These are phyloP conservation scores for Podospora pseudocomata DNA, from an alignment of 495 filamentous ascomycete genomes.

Conservation along the genomic window DNA sequence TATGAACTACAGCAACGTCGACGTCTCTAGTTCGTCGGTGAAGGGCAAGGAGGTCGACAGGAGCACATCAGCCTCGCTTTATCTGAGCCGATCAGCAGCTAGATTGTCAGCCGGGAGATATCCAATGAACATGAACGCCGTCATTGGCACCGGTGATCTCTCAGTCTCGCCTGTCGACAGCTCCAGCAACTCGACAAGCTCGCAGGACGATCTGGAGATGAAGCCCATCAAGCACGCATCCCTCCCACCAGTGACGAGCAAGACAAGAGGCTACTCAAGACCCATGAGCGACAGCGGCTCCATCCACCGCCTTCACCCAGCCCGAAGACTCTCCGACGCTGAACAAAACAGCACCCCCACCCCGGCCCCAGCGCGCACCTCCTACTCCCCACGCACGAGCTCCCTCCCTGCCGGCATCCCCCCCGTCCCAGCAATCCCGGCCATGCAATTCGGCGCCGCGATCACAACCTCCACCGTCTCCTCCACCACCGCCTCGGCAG, in stretches of 20 bases:
- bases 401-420: conserved; percentile 24
- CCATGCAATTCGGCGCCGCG: conserved; percentile 24
- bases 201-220: conserved; percentile 38
- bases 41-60: conserved; percentile 39
- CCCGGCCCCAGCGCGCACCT: conserved; percentile 13
- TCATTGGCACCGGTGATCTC: conserved; percentile 11
- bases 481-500: conserved; percentile 19
- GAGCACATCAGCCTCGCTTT: conserved; percentile 23
- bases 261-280: conserved; percentile 2
- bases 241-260: background rate
- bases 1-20: conserved; percentile 23
- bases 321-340: conserved; percentile 30
- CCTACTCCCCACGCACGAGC: conserved; percentile 10
- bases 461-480: conserved; percentile 15
- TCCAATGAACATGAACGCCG: conserved; percentile 7
- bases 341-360: conserved; percentile 1
- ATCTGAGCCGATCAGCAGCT: conserved; percentile 31
- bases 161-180: conserved; percentile 24
- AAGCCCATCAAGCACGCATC: conserved; percentile 22
- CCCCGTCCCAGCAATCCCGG: conserved; percentile 29
- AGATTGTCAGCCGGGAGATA: conserved; percentile 22
- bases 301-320: conserved; percentile 31
- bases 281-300: conserved; percentile 22
- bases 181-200: conserved; percentile 35
- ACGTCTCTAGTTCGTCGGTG: conserved; percentile 7